Evolutionary conservation across 75 land plant species (phyloP), one percentile per base, ranked within the genome.

Genomic region (Cryptomeria japonica): DNA sequence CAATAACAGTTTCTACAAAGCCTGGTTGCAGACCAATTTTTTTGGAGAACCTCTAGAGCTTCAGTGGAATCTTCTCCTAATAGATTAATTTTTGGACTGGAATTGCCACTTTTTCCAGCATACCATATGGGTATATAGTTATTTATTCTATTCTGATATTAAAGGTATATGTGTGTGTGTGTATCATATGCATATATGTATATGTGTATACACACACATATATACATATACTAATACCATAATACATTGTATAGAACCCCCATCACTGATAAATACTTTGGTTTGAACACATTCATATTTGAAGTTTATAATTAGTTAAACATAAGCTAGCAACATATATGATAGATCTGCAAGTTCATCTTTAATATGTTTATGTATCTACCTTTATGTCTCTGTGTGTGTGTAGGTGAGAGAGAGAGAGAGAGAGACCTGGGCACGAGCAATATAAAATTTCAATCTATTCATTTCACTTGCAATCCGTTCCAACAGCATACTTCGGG

Each of bases 401-500:
- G 36, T 1, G 82, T 32, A 13, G 22, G 38, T 39, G 64, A 15
- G 64, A 16, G 16, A 5, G n/a, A 0, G 34, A 34, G 76, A 44
- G 12, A 39, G 31, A 68, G 37, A 84, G 91, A 98, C 99, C 99
- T 98, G 92, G 56, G 94, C 94, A 87, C 94, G 95, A 73, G 97
- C 95, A 85, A 96, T 92, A 85, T 95, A 95, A 87, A 97, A 98
- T 84, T 98, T 98, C 79, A 98, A 86, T 38, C 99, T 93, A 90
- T 98, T 98, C 99, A 98, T 98, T 88, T 98, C 99, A 92, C 99
- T 97, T 31, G 99, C 97, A 88, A 98, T 98, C 87, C 99, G 93
- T 86, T 98, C 99, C 89, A 98, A 91, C 70, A 98, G 92, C 91
- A 96, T 95, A 90, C 99, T 98, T 83, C 97, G 99, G n/a, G 97